Conservation (phyloP, 257 asterid genomes). For the Leonotis leonurus region DNA sequence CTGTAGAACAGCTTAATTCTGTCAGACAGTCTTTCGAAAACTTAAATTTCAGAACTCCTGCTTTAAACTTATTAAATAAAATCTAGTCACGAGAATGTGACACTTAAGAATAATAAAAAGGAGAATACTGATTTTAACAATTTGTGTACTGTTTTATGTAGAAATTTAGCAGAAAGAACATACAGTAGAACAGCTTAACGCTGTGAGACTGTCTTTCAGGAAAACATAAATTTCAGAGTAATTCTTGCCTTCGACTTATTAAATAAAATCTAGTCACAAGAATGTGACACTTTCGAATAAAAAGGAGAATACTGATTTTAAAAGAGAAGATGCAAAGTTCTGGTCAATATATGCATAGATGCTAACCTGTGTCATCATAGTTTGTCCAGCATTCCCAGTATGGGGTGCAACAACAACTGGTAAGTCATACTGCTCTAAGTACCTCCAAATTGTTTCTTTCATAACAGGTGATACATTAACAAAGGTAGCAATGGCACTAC, state of each 20-base stretch:
- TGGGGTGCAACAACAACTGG: constrained; percentile 85
- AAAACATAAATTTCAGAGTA: not conserved
- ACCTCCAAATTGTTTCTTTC: constrained; percentile 88
- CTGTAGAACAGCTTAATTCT: not conserved
- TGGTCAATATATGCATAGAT: not conserved
- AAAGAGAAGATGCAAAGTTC: not conserved
- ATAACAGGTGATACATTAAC: constrained; percentile 68
- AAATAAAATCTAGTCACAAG: not conserved
- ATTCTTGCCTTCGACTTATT: constrained; percentile 11
- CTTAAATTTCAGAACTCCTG: not conserved
- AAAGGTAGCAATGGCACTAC: constrained; percentile 74
- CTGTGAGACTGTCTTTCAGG: not conserved
- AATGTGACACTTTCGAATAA: not conserved
- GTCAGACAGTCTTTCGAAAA: not conserved
- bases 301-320: not conserved
- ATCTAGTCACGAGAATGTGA: not conserved
- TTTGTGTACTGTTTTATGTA: not conserved
- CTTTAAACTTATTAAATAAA: constrained; percentile 10
- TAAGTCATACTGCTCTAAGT: constrained; percentile 88
- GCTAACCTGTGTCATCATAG: constrained; percentile 70
- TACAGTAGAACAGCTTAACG: not conserved
- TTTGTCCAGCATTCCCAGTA: constrained; percentile 43
- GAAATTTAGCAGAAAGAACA: not conserved
- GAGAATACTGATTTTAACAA: not conserved
- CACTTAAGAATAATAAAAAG: not conserved